phyloP scores from a whole-genome alignment of 164 flowering plant species.

The Macadamia integrifolia region DNA sequence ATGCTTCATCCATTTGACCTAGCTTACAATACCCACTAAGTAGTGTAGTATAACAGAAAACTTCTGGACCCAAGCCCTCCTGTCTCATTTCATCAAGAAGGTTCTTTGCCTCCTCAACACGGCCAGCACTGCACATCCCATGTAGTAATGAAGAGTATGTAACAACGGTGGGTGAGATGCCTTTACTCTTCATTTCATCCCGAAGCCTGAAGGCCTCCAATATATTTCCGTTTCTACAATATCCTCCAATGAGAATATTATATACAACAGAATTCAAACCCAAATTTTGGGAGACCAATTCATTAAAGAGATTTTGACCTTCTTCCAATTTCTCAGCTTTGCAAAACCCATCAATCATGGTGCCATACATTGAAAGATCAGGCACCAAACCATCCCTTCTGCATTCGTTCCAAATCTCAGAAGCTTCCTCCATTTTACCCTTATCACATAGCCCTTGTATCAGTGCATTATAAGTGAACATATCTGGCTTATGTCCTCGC shows the following conservation, averaged over 20 bases:
- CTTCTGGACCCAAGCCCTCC: constrained; percentile 44
- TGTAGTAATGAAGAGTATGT: constrained; percentile 52
- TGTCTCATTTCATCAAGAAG: constrained; percentile 42
- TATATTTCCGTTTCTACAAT: constrained; percentile 34
- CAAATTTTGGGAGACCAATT: constrained; percentile 25
- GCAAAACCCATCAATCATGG: constrained; percentile 48
- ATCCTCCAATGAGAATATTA: constrained; percentile 41
- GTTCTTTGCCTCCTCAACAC: constrained; percentile 31
- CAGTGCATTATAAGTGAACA: constrained; percentile 37
- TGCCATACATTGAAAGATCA: constrained; percentile 32
- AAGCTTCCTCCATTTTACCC: constrained; percentile 44
- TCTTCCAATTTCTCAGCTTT: constrained; percentile 36
- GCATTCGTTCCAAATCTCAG: constrained; percentile 33
- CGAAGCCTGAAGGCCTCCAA: constrained; percentile 29
- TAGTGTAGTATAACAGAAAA: constrained; percentile 47
- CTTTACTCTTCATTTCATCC: constrained; percentile 46
- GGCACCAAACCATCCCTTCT: constrained; percentile 29
- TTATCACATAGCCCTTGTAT: constrained; percentile 30
- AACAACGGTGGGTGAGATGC: constrained; percentile 29
- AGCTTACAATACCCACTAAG: constrained; percentile 50
- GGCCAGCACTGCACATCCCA: constrained; percentile 40
- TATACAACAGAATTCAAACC: constrained; percentile 40
- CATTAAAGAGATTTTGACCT: constrained; percentile 32
- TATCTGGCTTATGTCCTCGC: constrained; percentile 37
- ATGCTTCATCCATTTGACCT: constrained; percentile 43